Conservation (phyloP, 2,329 filamentous ascomycete genomes). For the Diaporthe sp. region DNA sequence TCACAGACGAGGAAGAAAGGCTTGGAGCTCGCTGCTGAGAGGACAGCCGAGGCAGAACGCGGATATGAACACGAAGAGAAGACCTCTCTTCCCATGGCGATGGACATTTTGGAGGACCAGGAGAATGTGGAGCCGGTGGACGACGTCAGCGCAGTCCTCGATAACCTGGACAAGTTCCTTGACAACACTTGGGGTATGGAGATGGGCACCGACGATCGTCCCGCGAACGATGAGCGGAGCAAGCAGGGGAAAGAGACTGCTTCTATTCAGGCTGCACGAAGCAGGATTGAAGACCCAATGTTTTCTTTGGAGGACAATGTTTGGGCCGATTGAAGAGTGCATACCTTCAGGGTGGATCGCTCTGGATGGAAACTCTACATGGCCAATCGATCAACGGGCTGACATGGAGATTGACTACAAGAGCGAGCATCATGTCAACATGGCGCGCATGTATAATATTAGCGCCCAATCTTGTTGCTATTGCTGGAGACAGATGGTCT, state of each 20-base stretch:
- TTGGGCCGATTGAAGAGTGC: slow-evolving; percentile 33
- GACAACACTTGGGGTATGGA: slow-evolving; percentile 54
- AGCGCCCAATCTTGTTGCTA: background rate
- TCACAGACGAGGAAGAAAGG: slow-evolving; percentile 49
- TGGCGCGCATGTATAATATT: background rate
- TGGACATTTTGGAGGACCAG: slow-evolving; percentile 8
- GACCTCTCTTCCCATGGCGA: background rate
- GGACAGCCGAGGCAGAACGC: slow-evolving; percentile 5
- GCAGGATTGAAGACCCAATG: slow-evolving; percentile 33
- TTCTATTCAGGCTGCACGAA: background rate
- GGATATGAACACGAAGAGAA: background rate
- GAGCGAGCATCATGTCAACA: background rate
- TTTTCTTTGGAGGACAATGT: slow-evolving; percentile 33
- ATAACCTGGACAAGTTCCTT: slow-evolving; percentile 61
- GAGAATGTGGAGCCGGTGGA: slow-evolving; percentile 49
- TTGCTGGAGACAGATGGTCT: background rate
- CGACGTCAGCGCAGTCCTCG: slow-evolving; percentile 61
- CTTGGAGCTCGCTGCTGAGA: slow-evolving; percentile 31
- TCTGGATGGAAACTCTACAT: background rate
- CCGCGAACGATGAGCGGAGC: slow-evolving; percentile 44
- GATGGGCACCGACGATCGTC: slow-evolving; percentile 49
- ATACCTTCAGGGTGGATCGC: background rate
- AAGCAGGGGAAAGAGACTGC: slow-evolving; percentile 21
- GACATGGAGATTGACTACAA: too few relatives aligned
- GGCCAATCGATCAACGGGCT: background rate